Evolutionary conservation across 1,284 basidiomycete genomes (phyloP), one percentile per base, ranked within the genome.

Genomic region (Cryptococcus deneoformans): DNA sequence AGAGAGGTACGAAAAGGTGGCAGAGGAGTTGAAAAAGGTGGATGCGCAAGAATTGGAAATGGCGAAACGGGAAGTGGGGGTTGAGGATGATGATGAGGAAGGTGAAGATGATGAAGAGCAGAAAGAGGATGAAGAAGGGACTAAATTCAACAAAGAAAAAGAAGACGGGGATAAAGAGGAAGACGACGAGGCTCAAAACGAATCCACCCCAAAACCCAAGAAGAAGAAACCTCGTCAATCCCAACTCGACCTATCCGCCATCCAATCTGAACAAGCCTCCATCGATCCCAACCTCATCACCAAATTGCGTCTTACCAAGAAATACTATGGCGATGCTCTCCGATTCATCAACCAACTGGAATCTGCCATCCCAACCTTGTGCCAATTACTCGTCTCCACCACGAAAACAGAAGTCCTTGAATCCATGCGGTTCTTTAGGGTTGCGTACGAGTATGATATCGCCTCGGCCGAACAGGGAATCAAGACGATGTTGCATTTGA

Each of bases 401-500:
- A 92, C 86, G 79, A 97, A 96, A 75, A 83, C 89, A 3, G 95
- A 99, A 72, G 95, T 96, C 0, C 80, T 98, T 60, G 95, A 98
- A 75, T 84, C 90, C 9, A 98, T 99, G 81, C 89, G 96, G 53
- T 98, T 97, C 77, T 98, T 95, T 84, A 83, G 87, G 53, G 84
- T 89, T 8, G 86, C 89, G 0, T 84, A 87, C 70, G 88, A 89
- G 71, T 97, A 96, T 76, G 82, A 89, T 67, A 84, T 98, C 54
- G 82, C 86, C 20, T 84, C 84, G 38, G 87, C 91, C 6, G 85
- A 88, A 73, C 87, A 89, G 62, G 56, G 82, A 54, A 88, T 99
- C 69, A 92, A 90, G 79, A 90, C 88, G 70, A 99, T 99, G 95
- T 76, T 99, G 6, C 96, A 99, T 77, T 82, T 99, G 40, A 92